Percentiles rank a stretch among this genome's conserved stretches.
phyloP scores from a whole-genome alignment of 179 eudicot genomes.

The Gypsophila paniculata region DNA sequence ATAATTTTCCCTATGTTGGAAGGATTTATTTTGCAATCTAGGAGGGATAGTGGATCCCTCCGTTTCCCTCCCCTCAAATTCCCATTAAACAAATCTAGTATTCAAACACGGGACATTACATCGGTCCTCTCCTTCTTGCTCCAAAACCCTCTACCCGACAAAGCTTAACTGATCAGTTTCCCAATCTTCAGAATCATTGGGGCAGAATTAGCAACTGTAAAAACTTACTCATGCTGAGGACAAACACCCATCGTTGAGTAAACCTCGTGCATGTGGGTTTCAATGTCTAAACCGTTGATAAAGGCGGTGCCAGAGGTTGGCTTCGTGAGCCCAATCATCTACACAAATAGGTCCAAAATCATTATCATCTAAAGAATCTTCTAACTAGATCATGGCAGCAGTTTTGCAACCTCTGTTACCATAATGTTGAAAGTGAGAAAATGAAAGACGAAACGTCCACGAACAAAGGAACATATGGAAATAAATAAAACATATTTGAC shows the following conservation, averaged over 20 bases:
- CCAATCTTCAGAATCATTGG: not conserved
- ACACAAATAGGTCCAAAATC: conserved; percentile 7
- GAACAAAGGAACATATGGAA: no score
- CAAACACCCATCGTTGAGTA: conserved; percentile 83
- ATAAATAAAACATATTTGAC: no score
- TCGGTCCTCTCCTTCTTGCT: not conserved
- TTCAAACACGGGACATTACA: not conserved
- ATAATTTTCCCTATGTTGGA: no score
- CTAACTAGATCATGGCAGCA: not conserved
- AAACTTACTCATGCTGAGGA: conserved; percentile 82
- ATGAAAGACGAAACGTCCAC: not conserved
- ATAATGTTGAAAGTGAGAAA: not conserved
- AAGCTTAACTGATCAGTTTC: not conserved
- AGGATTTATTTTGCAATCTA: no score
- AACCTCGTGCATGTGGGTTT: conserved; percentile 52
- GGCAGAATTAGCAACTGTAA: not conserved
- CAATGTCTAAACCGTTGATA: conserved; percentile 60
- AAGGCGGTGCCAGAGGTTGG: conserved; percentile 76
- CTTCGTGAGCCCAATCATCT: conserved; percentile 76
- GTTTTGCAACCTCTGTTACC: not conserved
- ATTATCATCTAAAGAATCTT: not conserved
- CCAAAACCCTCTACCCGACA: not conserved
- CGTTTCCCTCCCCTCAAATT: no score
- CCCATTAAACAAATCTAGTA: not conserved
- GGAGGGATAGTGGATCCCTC: no score